A percentile compares a stretch with the other conserved stretches of the same genome.
Evolutionary conservation across 805 yeast species (phyloP).

Genomic region (fission yeast (Schizosaccharomyces pombe)): DNA sequence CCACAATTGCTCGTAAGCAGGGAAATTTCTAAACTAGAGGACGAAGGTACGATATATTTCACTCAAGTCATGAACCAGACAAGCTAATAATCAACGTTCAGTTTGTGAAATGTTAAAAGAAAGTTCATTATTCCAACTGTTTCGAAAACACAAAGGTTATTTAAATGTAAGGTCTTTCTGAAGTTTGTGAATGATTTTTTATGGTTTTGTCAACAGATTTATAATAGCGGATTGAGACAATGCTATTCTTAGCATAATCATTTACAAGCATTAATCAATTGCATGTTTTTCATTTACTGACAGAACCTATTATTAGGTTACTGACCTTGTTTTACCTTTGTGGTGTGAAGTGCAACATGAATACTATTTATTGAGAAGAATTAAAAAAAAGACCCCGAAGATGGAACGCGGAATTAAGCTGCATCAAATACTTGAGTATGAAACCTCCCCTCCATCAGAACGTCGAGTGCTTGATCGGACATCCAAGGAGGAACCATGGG

Average conservation of each 20-base stretch:
- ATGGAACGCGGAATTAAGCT: neutral
- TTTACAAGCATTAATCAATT: no score
- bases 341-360: constrained; percentile 1
- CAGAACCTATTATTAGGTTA: neutral
- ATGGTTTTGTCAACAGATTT: no score
- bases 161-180: neutral
- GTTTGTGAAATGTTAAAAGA: neutral
- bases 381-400: neutral
- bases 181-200: no score
- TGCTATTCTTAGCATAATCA: neutral
- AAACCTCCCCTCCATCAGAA: neutral
- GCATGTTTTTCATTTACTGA: no score
- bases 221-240: neutral
- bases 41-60: neutral
- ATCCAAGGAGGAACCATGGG: neutral
- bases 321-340: neutral
- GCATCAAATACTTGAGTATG: neutral
- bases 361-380: neutral
- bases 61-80: neutral
- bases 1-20: no score
- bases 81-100: neutral
- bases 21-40: neutral
- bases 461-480: neutral
- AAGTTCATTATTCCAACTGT: neutral
- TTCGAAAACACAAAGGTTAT: neutral